Percentiles rank a stretch among this genome's conserved stretches.
Evolutionary conservation across 1,284 basidiomycete species (phyloP).

Genomic region (Ustilago cynodontis): DNA sequence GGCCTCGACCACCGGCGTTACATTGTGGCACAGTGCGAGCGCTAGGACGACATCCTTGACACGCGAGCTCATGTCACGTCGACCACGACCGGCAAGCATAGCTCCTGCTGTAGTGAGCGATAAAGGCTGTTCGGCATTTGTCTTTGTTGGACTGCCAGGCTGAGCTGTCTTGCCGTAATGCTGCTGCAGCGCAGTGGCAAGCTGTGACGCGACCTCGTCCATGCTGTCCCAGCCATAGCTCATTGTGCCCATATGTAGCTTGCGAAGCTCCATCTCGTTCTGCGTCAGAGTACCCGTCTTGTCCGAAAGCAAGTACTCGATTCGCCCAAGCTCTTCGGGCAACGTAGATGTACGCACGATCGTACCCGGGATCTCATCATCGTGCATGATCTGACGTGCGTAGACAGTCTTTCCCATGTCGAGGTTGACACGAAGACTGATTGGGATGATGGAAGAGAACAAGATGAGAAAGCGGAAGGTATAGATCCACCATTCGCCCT

Average conservation of each 20-base stretch:
- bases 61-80: constrained; percentile 92
- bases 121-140: constrained; percentile 14
- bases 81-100: constrained; percentile 82
- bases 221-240: constrained; percentile 96
- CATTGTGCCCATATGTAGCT: constrained; percentile 98
- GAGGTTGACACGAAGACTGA: constrained; percentile 96
- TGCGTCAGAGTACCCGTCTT: constrained; percentile 98
- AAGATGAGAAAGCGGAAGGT: constrained; percentile 96
- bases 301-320: constrained; percentile 94
- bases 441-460: constrained; percentile 98
- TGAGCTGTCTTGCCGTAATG: constrained; percentile 23
- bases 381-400: constrained; percentile 92
- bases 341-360: constrained; percentile 96
- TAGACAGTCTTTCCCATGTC: constrained; percentile 99
- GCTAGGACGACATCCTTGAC: constrained; percentile 94
- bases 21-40: constrained; percentile 96
- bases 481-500: constrained; percentile 95
- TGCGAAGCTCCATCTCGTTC: constrained; percentile 99
- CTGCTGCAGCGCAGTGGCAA: constrained; percentile 80
- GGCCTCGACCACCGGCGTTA: constrained; percentile 93
- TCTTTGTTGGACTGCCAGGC: constrained; percentile 36
- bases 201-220: constrained; percentile 94
- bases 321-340: constrained; percentile 94
- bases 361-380: constrained; percentile 90
- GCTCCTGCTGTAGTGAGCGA: constrained; percentile 76